Evolutionary conservation across 2,329 filamentous ascomycete species (phyloP), one percentile per base, ranked within the genome.

Genomic region (Aspergillus persii): DNA sequence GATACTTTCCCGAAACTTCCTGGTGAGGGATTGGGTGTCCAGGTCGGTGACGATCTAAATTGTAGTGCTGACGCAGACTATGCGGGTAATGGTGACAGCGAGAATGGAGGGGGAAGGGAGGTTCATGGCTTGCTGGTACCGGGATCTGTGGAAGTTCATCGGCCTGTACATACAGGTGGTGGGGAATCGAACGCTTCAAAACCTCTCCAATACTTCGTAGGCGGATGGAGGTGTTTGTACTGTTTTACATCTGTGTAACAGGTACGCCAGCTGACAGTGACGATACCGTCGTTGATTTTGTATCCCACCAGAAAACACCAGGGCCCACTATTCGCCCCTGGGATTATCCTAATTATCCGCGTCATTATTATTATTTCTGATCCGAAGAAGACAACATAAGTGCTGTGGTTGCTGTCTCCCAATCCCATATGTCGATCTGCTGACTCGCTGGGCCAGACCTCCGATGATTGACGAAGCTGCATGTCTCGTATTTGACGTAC

Each of bases 401-500:
- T n/a, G n/a, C n/a, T 31, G 30, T 8, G 30, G 55, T 54, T 60
- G 61, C 58, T 49, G 44, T n/a, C n/a, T n/a, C n/a, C n/a, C n/a
- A n/a, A n/a, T n/a, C 8, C 58, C 55, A 50, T 53, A 53, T 59
- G 57, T 65, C 57, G 57, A 64, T 60, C 57, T 56, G 52, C 50
- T 58, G 60, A 57, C 60, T 59, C 54, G 58, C 52, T 60, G n/a
- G 53, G 51, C 61, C 56, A 58, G 57, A 58, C 59, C 53, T 49
- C 60, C 58, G 61, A 59, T 59, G 53, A 59, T 57, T 56, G 46
- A 44, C 54, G 56, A 30, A 47, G 53, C 61, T 63, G 60, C 62
- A 65, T 54, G 58, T 57, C 57, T 60, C 54, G 61, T 58, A 57
- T 58, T 66, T 63, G 61, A 63, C 60, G 60, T 60, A 39, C 31